Percentiles rank a stretch among this genome's conserved stretches.
phyloP scores from a whole-genome alignment of 306 rosid genomes.

The Cucurbita ficifolia region DNA sequence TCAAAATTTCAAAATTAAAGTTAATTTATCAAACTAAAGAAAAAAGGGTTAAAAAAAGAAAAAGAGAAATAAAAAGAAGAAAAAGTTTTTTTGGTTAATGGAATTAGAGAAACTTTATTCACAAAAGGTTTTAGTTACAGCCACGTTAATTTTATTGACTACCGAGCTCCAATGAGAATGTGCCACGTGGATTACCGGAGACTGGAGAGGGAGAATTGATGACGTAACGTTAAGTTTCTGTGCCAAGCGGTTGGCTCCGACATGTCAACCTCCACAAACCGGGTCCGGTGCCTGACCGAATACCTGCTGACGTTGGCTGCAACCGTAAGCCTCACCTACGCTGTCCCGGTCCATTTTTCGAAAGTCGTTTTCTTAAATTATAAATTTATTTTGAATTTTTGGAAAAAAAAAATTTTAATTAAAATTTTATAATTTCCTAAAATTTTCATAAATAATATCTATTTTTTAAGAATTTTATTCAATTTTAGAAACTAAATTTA shows the following conservation, averaged over 20 bases:
- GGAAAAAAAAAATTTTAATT: too few species aligned
- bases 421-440: too few species aligned
- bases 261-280: neutral
- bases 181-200: neutral
- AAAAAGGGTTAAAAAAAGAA: neutral
- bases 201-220: neutral
- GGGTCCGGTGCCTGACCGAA: neutral
- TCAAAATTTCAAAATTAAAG: too few species aligned
- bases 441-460: too few species aligned
- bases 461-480: too few species aligned
- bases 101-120: neutral
- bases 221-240: neutral
- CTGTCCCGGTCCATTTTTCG: too few species aligned
- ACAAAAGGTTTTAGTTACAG: neutral
- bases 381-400: too few species aligned
- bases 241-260: neutral
- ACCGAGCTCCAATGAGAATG: neutral
- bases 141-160: neutral
- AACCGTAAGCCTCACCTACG: neutral
- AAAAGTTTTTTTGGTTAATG: too few species aligned
- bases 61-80: too few species aligned
- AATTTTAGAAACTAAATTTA: too few species aligned
- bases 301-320: neutral
- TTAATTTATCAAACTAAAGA: too few species aligned
- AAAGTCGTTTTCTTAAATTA: too few species aligned